These are phyloP conservation scores for Gossypium stocksii DNA, from an alignment of 345 rosid genomes.

Conservation along the genomic window DNA sequence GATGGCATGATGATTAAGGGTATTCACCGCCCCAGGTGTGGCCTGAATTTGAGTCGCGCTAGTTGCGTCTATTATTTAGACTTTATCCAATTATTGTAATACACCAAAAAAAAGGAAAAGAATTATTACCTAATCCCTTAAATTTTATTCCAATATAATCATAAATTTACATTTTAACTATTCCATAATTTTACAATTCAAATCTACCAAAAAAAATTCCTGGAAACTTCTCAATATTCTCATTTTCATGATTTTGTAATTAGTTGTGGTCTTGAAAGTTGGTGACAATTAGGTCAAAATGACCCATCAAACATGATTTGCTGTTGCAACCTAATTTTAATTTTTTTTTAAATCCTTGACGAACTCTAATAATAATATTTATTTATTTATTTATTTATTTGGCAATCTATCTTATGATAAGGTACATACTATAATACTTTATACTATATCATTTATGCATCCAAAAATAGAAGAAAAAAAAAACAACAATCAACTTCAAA, in stretches of 20 bases:
- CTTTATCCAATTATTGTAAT: too few relatives aligned
- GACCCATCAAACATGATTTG: neutral
- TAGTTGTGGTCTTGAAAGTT: neutral
- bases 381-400: neutral
- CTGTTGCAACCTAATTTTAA: neutral
- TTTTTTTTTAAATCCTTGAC: neutral
- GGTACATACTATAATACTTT: neutral
- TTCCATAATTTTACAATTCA: too few relatives aligned
- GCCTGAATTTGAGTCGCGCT: too few relatives aligned
- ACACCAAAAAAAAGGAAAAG: too few relatives aligned
- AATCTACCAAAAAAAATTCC: neutral
- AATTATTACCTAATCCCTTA: too few relatives aligned
- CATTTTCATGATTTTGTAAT: neutral
- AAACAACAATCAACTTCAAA: neutral
- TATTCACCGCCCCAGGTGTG: accelerated
- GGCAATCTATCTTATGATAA: neutral
- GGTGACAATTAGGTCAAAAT: neutral
- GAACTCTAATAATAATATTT: neutral
- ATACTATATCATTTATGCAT: neutral
- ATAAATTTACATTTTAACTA: too few relatives aligned
- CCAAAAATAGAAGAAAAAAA: neutral
- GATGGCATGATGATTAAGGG: too few relatives aligned
- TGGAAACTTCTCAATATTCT: neutral
- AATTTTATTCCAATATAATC: too few relatives aligned
- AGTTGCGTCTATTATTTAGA: accelerated